Conservation (phyloP, 176 grass and related monocot genomes). For the Ensete glaucum region DNA sequence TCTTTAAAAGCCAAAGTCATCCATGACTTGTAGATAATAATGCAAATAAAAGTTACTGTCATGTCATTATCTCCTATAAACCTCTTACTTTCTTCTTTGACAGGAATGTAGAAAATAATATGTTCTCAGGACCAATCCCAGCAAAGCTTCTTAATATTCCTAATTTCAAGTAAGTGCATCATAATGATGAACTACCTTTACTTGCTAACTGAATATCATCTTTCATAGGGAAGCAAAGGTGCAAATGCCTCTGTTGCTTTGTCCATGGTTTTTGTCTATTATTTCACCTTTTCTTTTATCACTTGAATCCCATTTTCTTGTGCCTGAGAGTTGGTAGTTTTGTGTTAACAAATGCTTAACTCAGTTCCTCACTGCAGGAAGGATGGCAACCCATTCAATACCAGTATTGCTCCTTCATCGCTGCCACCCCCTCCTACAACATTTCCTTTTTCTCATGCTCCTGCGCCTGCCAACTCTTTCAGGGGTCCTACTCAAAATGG, state of each 20-base stretch:
- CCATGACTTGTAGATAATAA: background rate
- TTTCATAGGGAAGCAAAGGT: background rate
- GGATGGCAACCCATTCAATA: constrained; percentile 38
- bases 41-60: too few species aligned
- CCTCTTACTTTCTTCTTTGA: constrained; percentile 18
- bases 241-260: background rate
- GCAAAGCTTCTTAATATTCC: constrained; percentile 64
- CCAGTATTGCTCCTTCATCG: constrained; percentile 23
- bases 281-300: background rate
- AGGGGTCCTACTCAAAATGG: background rate
- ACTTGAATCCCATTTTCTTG: background rate
- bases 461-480: constrained; percentile 4
- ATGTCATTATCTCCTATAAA: background rate
- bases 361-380: constrained; percentile 22
- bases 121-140: constrained; percentile 81
- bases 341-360: background rate
- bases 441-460: constrained; percentile 8
- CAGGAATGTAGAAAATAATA: constrained; percentile 95
- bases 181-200: background rate
- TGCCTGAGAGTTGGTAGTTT: background rate
- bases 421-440: constrained; percentile 7
- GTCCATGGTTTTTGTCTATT: background rate
- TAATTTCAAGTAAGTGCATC: constrained; percentile 64
- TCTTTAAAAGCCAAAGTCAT: background rate
- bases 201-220: background rate